Evolutionary conservation across 768 basidiomycete genomes (phyloP), one percentile per base, ranked within the genome.

Genomic region (Lentinula sp.): DNA sequence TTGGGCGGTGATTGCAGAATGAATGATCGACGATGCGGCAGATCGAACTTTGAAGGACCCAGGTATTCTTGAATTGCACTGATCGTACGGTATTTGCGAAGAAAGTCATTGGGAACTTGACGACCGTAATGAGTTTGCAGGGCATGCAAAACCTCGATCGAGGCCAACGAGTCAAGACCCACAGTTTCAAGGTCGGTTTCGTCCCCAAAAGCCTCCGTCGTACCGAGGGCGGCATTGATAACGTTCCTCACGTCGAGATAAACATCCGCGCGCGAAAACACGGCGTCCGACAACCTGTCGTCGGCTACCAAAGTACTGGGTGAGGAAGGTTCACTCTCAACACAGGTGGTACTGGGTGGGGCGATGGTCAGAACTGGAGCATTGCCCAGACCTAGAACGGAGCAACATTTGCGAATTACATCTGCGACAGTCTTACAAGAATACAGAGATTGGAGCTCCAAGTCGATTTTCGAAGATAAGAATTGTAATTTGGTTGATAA

Each of bases 151-250:
- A 79, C 79, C 65, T 90, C 88, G 60, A 89, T 85, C 1, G 83
- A 81, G 20, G 81, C 79, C 57, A 90, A 69, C 0, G 87, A 89
- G 65, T 89, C 86, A 20, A 89, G 70, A 3, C 88, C 87, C 13
- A 88, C 73, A 0, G 72, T 68, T 16, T 74, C 75, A 7, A 90
- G 72, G 20, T 82, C 77, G 0, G 70, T 67, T 16, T 80, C 78
- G 33, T 82, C 82, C 1, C 68, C 60, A 28, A 88, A 73, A 16
- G 74, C 73, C 3, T 70, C 65, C 18, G 63, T 33, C 10, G 71
- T 66, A 56, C 83, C 65, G 33, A 87, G 75, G n/a, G 82, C 77
- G 2, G 71, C 66, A 0, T 82, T 77, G 9, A 86, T 69, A 15
- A 82, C 66, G 4, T 54, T 59, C 18, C 75, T 77, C 4, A 83